These are phyloP conservation scores for Astrothelium macrocarpum DNA, from an alignment of 495 filamentous ascomycete genomes.

Conservation along the genomic window DNA sequence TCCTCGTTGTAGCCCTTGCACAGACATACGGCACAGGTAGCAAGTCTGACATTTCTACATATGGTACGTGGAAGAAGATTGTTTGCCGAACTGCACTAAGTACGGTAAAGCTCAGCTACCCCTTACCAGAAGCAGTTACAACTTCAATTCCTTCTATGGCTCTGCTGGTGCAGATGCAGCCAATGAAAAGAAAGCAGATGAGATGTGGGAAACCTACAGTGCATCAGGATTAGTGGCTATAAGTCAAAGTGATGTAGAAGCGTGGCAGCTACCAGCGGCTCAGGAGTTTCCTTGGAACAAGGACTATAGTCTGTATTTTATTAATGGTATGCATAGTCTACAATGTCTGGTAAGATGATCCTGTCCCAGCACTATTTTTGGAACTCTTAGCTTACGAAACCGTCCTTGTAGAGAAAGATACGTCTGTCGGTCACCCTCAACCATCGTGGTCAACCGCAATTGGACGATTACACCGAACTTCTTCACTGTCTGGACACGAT, in stretches of 20 bases:
- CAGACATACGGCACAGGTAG: not conserved
- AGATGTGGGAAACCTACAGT: not conserved
- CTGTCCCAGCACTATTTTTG: not conserved
- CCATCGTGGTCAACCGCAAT: not conserved
- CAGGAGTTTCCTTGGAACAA: not conserved
- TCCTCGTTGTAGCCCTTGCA: not conserved
- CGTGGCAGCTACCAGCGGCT: not conserved
- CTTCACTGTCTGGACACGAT: not conserved
- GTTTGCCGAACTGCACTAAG: not conserved
- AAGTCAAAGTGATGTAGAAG: not conserved
- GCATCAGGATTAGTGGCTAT: not conserved
- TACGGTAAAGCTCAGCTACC: not conserved
- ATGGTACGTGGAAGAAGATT: not conserved
- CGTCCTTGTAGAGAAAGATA: not conserved
- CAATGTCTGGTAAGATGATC: conserved; percentile 1
- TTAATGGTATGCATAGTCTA: not conserved
- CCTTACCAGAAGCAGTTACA: not conserved
- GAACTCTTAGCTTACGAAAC: not conserved
- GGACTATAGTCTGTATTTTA: not conserved
- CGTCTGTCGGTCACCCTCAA: not conserved
- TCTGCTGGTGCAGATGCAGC: not conserved
- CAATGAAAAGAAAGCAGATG: not conserved
- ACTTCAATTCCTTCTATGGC: not conserved
- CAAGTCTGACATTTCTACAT: not conserved
- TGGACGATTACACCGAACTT: not conserved